Percentiles rank a stretch among this genome's conserved stretches.
These are phyloP conservation scores for Penicillium taxi DNA, from an alignment of 495 filamentous ascomycete genomes.

Conservation along the genomic window DNA sequence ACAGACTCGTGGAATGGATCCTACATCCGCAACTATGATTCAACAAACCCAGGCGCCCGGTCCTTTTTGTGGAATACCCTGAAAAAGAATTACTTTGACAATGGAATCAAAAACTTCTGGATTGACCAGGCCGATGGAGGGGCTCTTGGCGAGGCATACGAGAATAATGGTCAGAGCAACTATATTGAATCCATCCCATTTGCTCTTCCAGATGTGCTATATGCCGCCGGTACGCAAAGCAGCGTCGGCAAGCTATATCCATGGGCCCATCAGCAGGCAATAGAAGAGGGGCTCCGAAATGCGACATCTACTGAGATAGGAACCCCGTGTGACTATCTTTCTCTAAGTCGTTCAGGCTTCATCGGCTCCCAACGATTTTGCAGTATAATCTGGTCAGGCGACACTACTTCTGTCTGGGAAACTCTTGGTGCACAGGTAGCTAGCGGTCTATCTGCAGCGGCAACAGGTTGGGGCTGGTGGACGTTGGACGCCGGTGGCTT, in stretches of 20 bases:
- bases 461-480: slow-evolving; percentile 27
- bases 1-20: slow-evolving; percentile 26
- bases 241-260: slow-evolving; percentile 25
- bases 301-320: slow-evolving; percentile 13
- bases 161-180: slow-evolving; percentile 24
- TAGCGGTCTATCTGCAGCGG: slow-evolving; percentile 20
- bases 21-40: slow-evolving; percentile 26
- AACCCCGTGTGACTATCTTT: slow-evolving; percentile 17
- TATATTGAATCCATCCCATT: slow-evolving; percentile 24
- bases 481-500: slow-evolving; percentile 28
- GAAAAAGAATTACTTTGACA: slow-evolving; percentile 22
- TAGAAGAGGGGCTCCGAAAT: slow-evolving; percentile 25
- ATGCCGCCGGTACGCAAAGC: slow-evolving; percentile 19
- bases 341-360: slow-evolving; percentile 24
- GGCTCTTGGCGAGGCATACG: slow-evolving; percentile 22
- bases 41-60: slow-evolving; percentile 20
- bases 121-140: slow-evolving; percentile 29
- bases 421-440: slow-evolving; percentile 20
- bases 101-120: slow-evolving; percentile 27
- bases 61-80: slow-evolving; percentile 17
- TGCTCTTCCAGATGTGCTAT: slow-evolving; percentile 20
- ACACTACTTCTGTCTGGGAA: slow-evolving; percentile 26
- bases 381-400: slow-evolving; percentile 27
- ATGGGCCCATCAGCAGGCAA: slow-evolving; percentile 25
- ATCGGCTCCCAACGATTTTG: slow-evolving; percentile 27